These are phyloP conservation scores for Stereocaulon alpinum DNA, from an alignment of 495 filamentous ascomycete genomes.

Conservation along the genomic window DNA sequence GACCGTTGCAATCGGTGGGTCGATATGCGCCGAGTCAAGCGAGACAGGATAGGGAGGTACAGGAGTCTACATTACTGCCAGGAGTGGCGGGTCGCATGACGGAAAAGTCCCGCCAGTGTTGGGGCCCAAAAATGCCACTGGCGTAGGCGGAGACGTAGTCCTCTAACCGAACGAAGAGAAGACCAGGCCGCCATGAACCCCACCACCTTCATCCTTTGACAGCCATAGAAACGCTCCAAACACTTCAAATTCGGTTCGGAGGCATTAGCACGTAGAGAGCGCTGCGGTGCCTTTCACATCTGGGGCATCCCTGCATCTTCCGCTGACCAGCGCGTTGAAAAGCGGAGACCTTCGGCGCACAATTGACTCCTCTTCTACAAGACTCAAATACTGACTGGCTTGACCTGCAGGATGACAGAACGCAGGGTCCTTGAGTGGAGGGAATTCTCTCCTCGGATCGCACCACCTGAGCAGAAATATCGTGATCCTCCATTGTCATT, in stretches of 20 bases:
- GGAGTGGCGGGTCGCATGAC: not conserved
- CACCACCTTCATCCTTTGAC: not conserved
- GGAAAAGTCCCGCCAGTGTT: not conserved
- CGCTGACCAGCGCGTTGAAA: not conserved
- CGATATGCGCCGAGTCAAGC: no score
- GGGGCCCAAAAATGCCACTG: not conserved
- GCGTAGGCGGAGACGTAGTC: not conserved
- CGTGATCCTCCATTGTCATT: not conserved
- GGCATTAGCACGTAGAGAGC: not conserved
- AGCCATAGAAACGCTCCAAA: conserved; percentile 4
- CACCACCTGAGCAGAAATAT: not conserved
- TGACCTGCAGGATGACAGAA: conserved; percentile 8
- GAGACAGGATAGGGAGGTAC: not conserved
- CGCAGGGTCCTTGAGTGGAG: not conserved
- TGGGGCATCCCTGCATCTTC: conserved; percentile 1
- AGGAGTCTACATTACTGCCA: not conserved
- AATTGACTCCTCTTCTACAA: not conserved
- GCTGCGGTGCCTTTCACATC: not conserved
- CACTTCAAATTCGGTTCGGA: not conserved
- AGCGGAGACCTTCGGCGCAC: conserved; percentile 3
- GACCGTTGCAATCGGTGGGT: conserved; percentile 5
- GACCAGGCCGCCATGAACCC: not conserved
- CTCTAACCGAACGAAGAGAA: not conserved
- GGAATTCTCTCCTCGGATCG: not conserved
- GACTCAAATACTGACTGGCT: not conserved